Evolutionary conservation across 2,329 filamentous ascomycete species (phyloP), one percentile per base, ranked within the genome.

Genomic region (Aspergillus bombycis): DNA sequence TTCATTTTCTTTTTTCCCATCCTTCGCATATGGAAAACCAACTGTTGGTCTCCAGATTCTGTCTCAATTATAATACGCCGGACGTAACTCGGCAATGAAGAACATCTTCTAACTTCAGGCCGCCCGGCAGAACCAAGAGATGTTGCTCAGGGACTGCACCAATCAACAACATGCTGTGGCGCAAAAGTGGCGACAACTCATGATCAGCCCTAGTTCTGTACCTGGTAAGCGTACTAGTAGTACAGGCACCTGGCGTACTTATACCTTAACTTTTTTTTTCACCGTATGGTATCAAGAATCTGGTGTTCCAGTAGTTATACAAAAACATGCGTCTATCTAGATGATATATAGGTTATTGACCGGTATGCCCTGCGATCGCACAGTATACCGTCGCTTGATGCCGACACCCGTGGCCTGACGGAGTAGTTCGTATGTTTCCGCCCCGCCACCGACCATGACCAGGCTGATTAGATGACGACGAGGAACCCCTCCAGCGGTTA

Each of bases 391-490:
- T 74, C 93, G 85, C 72, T 91, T 87, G 65, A 97, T 80, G 0
- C 92, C 93, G 2, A 97, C 77, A 4, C 87, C 89, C 60, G 82
- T 84, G n/a, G 90, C 88, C 52, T 81, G 79, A 48, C 79, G 82
- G 36, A 97, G 81, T 62, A 89, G 78, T 32, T 85, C 83, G 70
- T 93, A 90, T 12, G 86, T 87, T 62, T 85, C 83, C 11, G 88
- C 83, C 0, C 89, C 90, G 0, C 91, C 93, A 0, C 88, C 88
- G 23, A 96, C 86, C 86, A 98, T 91, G 45, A 96, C 84, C 86
- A 97, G 88, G 14, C 91, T 87, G 43, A 98, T 89, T 2, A 89
- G 89, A 71, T 93, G 84, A 48, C 88, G 85, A 12, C 93, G 82
- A 59, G 85, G 83, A 58, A 93, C 81, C 0, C 93, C 93, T 4